Percentiles rank a stretch among this genome's conserved stretches.
Evolutionary conservation across 495 filamentous ascomycete genomes (phyloP).

Genomic region (Cairneyella variabilis): DNA sequence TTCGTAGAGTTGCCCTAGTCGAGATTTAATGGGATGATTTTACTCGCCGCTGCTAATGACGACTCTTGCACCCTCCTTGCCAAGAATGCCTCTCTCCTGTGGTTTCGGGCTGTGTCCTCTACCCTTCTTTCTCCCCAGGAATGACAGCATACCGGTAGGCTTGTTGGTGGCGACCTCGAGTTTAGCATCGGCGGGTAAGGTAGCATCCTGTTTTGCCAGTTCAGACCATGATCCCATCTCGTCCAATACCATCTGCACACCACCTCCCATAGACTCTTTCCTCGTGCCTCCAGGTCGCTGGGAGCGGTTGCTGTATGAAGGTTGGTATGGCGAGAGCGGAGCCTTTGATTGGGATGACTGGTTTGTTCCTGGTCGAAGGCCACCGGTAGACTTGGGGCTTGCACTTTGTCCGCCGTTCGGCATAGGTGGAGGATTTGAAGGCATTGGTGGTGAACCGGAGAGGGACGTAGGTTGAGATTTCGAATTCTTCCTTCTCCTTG

Average conservation of each 20-base stretch:
- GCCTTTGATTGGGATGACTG: slow-evolving; percentile 31
- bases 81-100: slow-evolving; percentile 86
- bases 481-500: slow-evolving; percentile 21
- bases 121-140: slow-evolving; percentile 84
- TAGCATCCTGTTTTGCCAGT: slow-evolving; percentile 76
- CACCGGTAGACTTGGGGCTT: slow-evolving; percentile 24
- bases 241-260: slow-evolving; percentile 86
- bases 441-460: slow-evolving; percentile 22
- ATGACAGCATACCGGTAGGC: slow-evolving; percentile 71
- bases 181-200: slow-evolving; percentile 64
- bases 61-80: slow-evolving; percentile 89
- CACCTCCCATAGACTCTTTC: slow-evolving; percentile 75
- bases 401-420: slow-evolving; percentile 24
- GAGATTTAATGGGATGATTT: too few species aligned
- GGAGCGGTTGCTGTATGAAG: slow-evolving; percentile 31
- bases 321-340: slow-evolving; percentile 46
- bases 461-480: slow-evolving; percentile 16
- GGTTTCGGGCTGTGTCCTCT: slow-evolving; percentile 90
- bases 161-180: slow-evolving; percentile 41
- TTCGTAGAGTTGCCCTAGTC: too few species aligned
- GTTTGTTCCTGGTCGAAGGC: slow-evolving; percentile 14
- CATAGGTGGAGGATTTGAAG: slow-evolving; percentile 13
- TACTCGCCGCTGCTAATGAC: slow-evolving; percentile 45
- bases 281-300: slow-evolving; percentile 44
- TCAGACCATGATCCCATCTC: slow-evolving; percentile 87